Base-by-base conservation (phyloP, 305 asterid species). In the Fraxinus paxiana region DNA sequence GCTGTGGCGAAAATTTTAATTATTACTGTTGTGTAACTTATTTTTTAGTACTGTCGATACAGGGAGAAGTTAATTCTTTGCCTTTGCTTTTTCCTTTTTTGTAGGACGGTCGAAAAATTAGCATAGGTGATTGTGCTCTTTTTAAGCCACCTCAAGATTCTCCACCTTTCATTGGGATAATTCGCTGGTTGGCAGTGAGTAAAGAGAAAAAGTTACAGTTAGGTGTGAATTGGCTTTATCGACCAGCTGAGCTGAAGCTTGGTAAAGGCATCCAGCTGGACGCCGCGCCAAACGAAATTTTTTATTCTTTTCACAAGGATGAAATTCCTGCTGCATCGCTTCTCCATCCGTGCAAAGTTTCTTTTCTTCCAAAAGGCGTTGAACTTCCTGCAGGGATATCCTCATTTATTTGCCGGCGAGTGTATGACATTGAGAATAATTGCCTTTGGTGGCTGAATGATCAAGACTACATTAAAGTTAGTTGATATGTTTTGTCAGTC, bases 311-410 rank as follows among this genome's bases (percentile, higher is more conserved):
- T 74, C 90, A 86, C 38, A 28, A 85, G 85, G 94, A 96, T 92
- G 91, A 93, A 86, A 87, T 86, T 83, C 92, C 94, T 74, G 96
- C 97, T 78, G 97, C 97, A 33, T 92, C 98, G 33, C 91, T 94
- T 77, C 94, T 94, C 34, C 99, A 96, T 90, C 99, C 97, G 24
- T 94, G 99, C 88, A 94, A 92, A 91, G 98, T 96, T 86, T 97
- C 99, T 80, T 96, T 96, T 89, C 99, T 96, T 84, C 94, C 98
- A 73, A 87, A 87, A 89, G 97, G 97, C 79, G 91, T 85, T 78
- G 97, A 90, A 86, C 98, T 94, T 87, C 97, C 92, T 33, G 71
- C 89, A 35, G 93, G 97, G 87, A 84, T 86, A 86, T 91, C 97
- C 75, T 93, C 98, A 61, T 93, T 90, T 88, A 89, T 96, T 79